Base-by-base conservation (phyloP, 805 yeast genomes). In the Isabelozyma rhagii region DNA sequence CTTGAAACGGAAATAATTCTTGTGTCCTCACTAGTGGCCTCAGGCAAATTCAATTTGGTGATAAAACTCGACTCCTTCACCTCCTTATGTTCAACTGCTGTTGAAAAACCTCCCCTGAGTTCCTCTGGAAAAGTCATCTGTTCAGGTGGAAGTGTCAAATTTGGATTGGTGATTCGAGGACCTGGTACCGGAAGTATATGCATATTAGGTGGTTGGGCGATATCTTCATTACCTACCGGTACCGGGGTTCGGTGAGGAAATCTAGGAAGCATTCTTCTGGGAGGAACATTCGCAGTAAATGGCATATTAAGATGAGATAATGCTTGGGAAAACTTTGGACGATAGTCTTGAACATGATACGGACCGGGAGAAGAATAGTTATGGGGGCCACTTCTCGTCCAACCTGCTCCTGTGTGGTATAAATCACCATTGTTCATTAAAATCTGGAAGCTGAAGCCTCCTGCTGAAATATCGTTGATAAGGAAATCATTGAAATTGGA, bases 361-460 rank as follows among this genome's bases (percentile, higher is more conserved):
- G 75, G 74, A 5, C 70, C 74, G 0, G 75, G 75, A 13, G 68
- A 51, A 29, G 61, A 50, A 9, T 13, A 29, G 9, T 48, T 47
- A 29, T 55, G 8, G 3, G 17, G 43, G 41, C 27, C 45, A 4
- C 54, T 39, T 18, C 51, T 48, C 44, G 57, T 58, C 65, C 71
- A 67, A 41, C 53, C 50, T 8, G 55, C 47, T 0, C 87, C 89
- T 5, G 86, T 79, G 31, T 72, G 73, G 61, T 73, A 85, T 5
- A 87, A 59, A 5, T 76, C 68, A 0, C 92, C 91, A 0, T 73
- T 63, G 28, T 73, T 71, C 0, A 86, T 78, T 36, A 86, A 66
- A 2, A 86, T 67, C 46, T 82, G 82, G 52, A 84, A 81, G 4
- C 84, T 77, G 58, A 75, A 85, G 1, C 93, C 93, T 29, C 87